These are phyloP conservation scores for Gastrolobium villosum DNA, from an alignment of 306 rosid genomes.

Conservation along the genomic window DNA sequence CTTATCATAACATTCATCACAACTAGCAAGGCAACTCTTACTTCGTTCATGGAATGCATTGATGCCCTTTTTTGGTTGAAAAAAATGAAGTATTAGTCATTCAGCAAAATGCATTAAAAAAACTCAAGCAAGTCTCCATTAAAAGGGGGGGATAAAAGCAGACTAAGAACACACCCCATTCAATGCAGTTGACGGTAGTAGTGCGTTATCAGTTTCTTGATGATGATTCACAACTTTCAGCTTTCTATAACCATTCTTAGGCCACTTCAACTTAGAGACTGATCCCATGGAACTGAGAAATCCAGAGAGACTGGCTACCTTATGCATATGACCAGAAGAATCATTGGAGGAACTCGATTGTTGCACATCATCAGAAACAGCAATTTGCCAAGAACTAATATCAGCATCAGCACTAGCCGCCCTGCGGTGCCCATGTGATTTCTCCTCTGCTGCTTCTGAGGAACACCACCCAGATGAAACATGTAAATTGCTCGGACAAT, in stretches of 20 bases:
- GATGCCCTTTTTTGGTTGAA: slow-evolving; percentile 53
- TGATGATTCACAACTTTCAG: slow-evolving; percentile 62
- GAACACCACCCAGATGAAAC: slow-evolving; percentile 57
- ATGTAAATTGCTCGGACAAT: slow-evolving; percentile 47
- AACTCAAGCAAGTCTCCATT: background rate
- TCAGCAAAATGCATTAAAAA: background rate
- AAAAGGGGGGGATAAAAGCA: slow-evolving; percentile 20
- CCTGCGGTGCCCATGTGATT: slow-evolving; percentile 81
- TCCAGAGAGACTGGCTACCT: slow-evolving; percentile 91
- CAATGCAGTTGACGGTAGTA: slow-evolving; percentile 62
- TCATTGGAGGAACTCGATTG: slow-evolving; percentile 50
- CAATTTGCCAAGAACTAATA: slow-evolving; percentile 81
- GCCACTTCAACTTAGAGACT: slow-evolving; percentile 76
- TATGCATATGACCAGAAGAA: slow-evolving; percentile 66
- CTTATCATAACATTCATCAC: slow-evolving; percentile 79
- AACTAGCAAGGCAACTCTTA: slow-evolving; percentile 74
- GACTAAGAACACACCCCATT: slow-evolving; percentile 67
- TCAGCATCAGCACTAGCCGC: slow-evolving; percentile 94
- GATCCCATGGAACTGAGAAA: slow-evolving; percentile 76
- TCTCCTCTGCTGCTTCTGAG: slow-evolving; percentile 53
- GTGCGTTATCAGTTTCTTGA: slow-evolving; percentile 59
- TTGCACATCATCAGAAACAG: slow-evolving; percentile 65
- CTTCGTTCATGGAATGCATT: slow-evolving; percentile 63
- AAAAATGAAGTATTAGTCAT: slow-evolving; percentile 31
- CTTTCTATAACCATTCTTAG: slow-evolving; percentile 87